Evolutionary conservation across 345 rosid species (phyloP), one percentile per base, ranked within the genome.

Genomic region (Acer saccharum): DNA sequence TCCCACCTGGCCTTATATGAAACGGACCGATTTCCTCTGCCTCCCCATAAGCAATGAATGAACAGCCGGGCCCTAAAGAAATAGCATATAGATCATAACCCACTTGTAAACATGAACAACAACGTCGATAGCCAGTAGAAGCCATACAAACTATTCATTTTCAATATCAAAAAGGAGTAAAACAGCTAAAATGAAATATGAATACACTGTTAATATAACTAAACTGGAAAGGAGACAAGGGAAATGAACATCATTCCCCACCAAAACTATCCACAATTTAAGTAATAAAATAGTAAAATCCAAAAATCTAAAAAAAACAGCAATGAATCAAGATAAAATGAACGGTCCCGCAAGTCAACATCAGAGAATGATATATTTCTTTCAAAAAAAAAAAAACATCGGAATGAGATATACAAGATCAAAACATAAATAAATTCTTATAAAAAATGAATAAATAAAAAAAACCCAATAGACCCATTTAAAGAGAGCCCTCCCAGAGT

Each of bases 11-110:
- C 72, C 62, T 83, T 75, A 95, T 90, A 79, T 93, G 99, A 75
- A 95, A 95, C 1, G 98, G 97, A 71, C 98, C 97, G 54, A 93
- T 86, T 85, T 95, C 98, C 85, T 95, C 97, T 27, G 99, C 98
- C 88, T 84, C 87, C 18, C 98, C 98, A 79, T 54, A 93, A 63
- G 89, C 99, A 82, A 93, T 83, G 21, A 98, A 93, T 50, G 99
- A 93, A 83, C 99, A 95, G 74, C 99, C 99, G 68, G 99, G 99
- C 72, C 99, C 99, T 95, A 62, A 61, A 74, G 48, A 68, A 76
- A 64, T 13, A 65, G 55, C 48, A 57, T 25, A 57, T 64, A 18
- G 5, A 20, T 75, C n/a, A 82, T 55, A 61, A 72, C 39, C 50
- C 48, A 46, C 4, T 66, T 35, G 80, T 29, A 66, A 39, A 44